A percentile compares a stretch with the other conserved stretches of the same genome.
Evolutionary conservation across 2,329 filamentous ascomycete species (phyloP).

Genomic region (Colletotrichum orchidophilum): DNA sequence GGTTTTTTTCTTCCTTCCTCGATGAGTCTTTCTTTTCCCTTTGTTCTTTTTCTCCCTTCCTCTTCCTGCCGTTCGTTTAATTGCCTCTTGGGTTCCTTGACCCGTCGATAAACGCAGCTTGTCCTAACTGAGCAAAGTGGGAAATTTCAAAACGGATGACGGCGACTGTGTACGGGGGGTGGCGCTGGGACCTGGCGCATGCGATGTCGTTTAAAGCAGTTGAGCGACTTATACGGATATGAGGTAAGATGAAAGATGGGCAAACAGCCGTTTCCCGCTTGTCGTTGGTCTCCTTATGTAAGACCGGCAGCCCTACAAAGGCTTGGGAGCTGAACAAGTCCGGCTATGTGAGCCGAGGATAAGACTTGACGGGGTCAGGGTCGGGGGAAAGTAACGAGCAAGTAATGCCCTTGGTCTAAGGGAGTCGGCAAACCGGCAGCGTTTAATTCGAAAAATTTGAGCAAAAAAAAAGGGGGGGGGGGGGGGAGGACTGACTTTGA

Average conservation of each 20-base stretch:
- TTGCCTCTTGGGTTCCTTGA: neutral
- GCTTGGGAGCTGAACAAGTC: neutral
- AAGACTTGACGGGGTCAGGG: neutral
- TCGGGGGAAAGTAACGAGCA: neutral
- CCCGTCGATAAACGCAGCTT: neutral
- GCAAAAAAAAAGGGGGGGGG: neutral
- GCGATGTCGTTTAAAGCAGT: neutral
- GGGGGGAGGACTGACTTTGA: neutral
- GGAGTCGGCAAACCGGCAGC: neutral
- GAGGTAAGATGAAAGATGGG: neutral
- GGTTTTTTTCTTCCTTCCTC: neutral
- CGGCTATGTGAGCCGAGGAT: constrained; percentile 19
- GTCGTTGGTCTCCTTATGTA: neutral
- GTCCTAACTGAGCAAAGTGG: neutral
- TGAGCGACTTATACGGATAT: constrained; percentile 3
- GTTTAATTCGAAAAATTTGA: neutral
- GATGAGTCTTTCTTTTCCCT: neutral
- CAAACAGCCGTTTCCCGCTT: neutral
- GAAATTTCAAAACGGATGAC: neutral
- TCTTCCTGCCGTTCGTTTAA: neutral
- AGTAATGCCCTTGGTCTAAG: neutral
- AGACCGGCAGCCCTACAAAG: constrained; percentile 13
- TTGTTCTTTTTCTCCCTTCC: neutral
- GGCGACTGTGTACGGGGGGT: neutral
- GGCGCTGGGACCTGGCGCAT: neutral